Evolutionary conservation across 805 yeast species (phyloP).

Genomic region (Ogataea saltuana): DNA sequence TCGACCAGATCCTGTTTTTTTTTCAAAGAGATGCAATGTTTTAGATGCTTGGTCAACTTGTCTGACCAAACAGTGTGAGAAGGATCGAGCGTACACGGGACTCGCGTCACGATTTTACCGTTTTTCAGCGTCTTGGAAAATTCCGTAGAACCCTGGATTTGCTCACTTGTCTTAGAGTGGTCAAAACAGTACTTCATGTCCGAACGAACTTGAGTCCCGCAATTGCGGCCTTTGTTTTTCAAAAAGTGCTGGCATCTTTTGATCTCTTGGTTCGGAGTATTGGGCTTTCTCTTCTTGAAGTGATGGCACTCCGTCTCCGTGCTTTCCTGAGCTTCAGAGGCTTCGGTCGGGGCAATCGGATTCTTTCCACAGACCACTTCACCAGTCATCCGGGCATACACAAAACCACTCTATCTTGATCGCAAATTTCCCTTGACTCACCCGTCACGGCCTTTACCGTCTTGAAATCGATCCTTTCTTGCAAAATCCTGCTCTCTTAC

Average conservation of each 20-base stretch:
- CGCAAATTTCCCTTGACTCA: too few species aligned
- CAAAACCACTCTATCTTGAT: too few species aligned
- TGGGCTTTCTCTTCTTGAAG: neutral
- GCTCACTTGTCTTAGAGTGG: slow-evolving; percentile 42
- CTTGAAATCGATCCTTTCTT: too few species aligned
- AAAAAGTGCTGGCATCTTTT: slow-evolving; percentile 50
- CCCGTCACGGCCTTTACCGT: too few species aligned
- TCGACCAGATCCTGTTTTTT: slow-evolving; percentile 37
- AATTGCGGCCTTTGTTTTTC: slow-evolving; percentile 51
- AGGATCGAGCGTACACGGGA: slow-evolving; percentile 77
- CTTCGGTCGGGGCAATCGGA: too few species aligned
- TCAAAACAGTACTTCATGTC: slow-evolving; percentile 60
- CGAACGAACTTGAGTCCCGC: slow-evolving; percentile 60
- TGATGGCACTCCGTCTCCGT: too few species aligned
- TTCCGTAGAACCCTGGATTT: slow-evolving; percentile 6
- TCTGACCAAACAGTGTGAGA: slow-evolving; percentile 70
- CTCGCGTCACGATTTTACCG: slow-evolving; percentile 41
- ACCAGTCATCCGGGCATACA: too few species aligned
- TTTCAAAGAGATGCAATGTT: slow-evolving; percentile 55
- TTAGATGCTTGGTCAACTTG: slow-evolving; percentile 55
- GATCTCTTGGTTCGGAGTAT: slow-evolving; percentile 1
- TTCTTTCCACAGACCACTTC: too few species aligned
- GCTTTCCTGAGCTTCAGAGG: too few species aligned
- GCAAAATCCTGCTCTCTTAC: too few species aligned
- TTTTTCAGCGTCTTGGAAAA: slow-evolving; percentile 23